phyloP scores from a whole-genome alignment of 805 yeast genomes.

The Komagataella phaffii region DNA sequence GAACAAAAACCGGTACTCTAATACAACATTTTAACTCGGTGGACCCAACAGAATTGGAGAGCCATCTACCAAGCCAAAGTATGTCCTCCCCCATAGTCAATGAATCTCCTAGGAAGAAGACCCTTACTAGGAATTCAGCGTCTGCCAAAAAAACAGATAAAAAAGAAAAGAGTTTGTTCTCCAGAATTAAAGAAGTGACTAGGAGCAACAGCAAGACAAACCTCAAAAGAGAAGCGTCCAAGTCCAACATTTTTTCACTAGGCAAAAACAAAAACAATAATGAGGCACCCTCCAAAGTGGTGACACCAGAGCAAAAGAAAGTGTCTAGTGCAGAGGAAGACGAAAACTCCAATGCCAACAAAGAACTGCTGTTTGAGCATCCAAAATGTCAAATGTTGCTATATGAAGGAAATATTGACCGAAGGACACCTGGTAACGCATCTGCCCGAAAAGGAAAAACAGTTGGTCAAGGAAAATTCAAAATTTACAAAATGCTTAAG shows the following conservation, averaged over 20 bases:
- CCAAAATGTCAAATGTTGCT: not conserved
- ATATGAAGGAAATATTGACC: not conserved
- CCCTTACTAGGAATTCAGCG: not conserved
- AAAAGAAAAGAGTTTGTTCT: not conserved
- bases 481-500: conserved; percentile 42
- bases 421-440: conserved; percentile 2
- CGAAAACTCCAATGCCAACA: not conserved
- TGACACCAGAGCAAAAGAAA: not conserved
- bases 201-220: not conserved
- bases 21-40: not conserved
- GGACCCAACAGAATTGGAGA: not conserved
- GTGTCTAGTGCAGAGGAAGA: not conserved
- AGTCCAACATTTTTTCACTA: not conserved
- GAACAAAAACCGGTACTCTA: not conserved
- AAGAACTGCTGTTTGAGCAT: not conserved
- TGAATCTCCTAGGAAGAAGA: not conserved
- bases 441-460: conserved; percentile 22
- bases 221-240: not conserved
- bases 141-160: not conserved
- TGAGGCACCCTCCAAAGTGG: not conserved
- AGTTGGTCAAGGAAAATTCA: conserved; percentile 48
- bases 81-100: not conserved
- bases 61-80: not conserved
- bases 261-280: not conserved
- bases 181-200: not conserved